Evolutionary conservation across 768 basidiomycete species (phyloP), one percentile per base, ranked within the genome.

Genomic region (Infundibulicybe gibba): DNA sequence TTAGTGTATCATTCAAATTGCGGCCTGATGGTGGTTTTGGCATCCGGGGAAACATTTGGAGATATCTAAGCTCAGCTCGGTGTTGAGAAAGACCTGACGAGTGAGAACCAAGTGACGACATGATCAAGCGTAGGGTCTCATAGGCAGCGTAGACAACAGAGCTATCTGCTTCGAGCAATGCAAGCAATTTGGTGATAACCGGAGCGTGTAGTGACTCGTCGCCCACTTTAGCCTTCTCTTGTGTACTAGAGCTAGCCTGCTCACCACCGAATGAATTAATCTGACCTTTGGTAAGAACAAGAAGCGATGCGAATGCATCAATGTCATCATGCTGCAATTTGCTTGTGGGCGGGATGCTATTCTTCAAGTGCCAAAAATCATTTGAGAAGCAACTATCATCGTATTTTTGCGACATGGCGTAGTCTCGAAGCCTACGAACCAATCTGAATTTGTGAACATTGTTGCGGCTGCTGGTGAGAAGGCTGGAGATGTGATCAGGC

Each of bases 301-400:
- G 67, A 11, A 93, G 68, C 8, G 75, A 72, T 13, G 83, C 77
- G 54, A 93, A 94, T 1, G 87, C 87, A 43, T 83, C 70, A 14
- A 86, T 70, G 57, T 92, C 89, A 31, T 80, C 81, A 32, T 76
- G 75, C 41, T 80, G 77, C n/a, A 91, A 65, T 21, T 74, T 65
- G 1, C 70, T 64, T 5, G 56, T 51, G 1, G 72, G 45, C 5
- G 89, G 89, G 37, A 94, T 85, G 56, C 77, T 85, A 17, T 82
- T 80, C 59, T 91, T 92, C 58, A 95, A 66, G 33, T 81, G 77
- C 93, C 93, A 97, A 61, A 94, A 93, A 52, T 86, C 82, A 8
- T 69, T 69, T 0, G 78, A 67, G 46, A 88, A 89, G 21, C 70
- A 68, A 6, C 62, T 60, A 45, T 66, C 62, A 12, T 67, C 61